phyloP scores from a whole-genome alignment of 352 stramenopile species.

The Pythium aristosporum region DNA sequence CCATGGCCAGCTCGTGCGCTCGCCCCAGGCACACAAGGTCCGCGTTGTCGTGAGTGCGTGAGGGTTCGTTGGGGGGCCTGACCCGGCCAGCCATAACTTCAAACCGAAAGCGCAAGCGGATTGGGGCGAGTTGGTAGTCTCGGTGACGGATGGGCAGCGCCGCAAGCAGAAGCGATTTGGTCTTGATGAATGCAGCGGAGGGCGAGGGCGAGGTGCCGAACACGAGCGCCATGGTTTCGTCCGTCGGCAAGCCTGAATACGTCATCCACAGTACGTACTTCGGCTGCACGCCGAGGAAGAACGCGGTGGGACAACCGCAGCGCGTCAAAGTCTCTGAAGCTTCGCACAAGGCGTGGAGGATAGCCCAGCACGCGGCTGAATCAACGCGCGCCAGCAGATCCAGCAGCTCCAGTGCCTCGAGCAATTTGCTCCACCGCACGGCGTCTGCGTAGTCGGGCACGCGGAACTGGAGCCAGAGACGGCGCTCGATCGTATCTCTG shows the following conservation, averaged over 20 bases:
- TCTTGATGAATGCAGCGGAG: neutral
- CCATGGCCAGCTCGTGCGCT: neutral
- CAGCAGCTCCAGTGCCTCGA: slow-evolving; percentile 6
- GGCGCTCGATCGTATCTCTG: neutral
- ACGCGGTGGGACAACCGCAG: neutral
- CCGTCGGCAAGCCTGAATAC: neutral
- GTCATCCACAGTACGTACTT: neutral
- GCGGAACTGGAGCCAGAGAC: neutral
- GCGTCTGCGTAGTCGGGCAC: neutral
- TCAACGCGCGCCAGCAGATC: slow-evolving; percentile 5
- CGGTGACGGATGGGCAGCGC: neutral
- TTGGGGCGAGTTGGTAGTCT: neutral
- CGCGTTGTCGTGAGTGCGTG: too few relatives aligned
- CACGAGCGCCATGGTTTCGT: neutral
- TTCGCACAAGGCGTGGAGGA: neutral
- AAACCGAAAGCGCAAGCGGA: neutral
- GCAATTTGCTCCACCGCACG: neutral
- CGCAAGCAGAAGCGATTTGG: neutral
- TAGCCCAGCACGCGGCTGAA: slow-evolving; percentile 3
- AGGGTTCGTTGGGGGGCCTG: too few relatives aligned
- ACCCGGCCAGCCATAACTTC: neutral
- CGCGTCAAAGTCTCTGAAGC: neutral
- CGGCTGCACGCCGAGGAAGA: neutral
- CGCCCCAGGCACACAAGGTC: neutral
- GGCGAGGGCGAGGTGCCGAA: neutral